phyloP scores from a whole-genome alignment of 371 early-diverging fungal species.

The Mucor velutinosus region DNA sequence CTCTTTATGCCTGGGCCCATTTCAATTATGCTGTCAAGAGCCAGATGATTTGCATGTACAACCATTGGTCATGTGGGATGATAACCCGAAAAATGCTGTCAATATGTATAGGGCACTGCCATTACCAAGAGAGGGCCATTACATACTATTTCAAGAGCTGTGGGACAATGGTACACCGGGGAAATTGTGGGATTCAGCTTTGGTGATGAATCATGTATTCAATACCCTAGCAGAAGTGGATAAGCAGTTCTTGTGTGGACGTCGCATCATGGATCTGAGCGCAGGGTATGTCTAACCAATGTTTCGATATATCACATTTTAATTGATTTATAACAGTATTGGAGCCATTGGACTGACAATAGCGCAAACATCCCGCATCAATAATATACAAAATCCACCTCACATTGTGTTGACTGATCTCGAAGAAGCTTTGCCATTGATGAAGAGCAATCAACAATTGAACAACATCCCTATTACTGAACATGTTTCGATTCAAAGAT shows the following conservation, averaged over 20 bases:
- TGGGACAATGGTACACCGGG: slow-evolving; percentile 53
- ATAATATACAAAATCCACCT: slow-evolving; percentile 8
- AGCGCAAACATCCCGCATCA: background rate
- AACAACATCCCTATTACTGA: slow-evolving; percentile 23
- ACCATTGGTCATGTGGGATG: background rate
- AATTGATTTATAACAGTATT: background rate
- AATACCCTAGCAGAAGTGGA: slow-evolving; percentile 11
- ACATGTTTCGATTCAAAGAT: slow-evolving; percentile 15
- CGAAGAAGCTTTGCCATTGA: slow-evolving; percentile 40
- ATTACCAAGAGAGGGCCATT: background rate
- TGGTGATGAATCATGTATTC: slow-evolving; percentile 40
- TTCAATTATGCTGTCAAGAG: slow-evolving; percentile 3
- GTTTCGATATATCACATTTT: background rate
- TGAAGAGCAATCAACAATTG: slow-evolving; percentile 31
- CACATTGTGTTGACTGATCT: slow-evolving; percentile 41
- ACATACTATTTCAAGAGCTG: slow-evolving; percentile 27
- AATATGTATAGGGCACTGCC: slow-evolving; percentile 2
- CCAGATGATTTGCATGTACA: background rate
- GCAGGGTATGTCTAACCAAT: slow-evolving; percentile 27
- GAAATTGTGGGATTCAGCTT: slow-evolving; percentile 59
- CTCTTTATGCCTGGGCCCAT: slow-evolving; percentile 2
- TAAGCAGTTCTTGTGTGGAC: slow-evolving; percentile 14
- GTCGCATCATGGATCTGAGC: slow-evolving; percentile 49
- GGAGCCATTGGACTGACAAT: slow-evolving; percentile 17
- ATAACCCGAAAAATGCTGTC: background rate